Evolutionary conservation across 1,139 yeast genomes (phyloP), one percentile per base, ranked within the genome.

Genomic region (Eremothecium coryli): DNA sequence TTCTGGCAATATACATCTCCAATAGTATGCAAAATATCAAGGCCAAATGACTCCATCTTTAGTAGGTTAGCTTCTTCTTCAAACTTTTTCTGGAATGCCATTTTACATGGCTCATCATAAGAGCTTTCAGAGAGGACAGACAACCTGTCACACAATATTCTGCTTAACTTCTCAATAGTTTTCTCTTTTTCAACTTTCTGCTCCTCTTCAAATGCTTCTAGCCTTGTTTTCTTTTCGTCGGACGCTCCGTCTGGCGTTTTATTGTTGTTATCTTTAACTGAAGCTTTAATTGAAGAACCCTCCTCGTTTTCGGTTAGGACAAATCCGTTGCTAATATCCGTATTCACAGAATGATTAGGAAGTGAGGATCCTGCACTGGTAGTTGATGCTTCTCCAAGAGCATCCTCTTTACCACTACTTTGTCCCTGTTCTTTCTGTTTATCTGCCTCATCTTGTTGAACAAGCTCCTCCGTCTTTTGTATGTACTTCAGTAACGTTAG

Each of bases 21-120:
- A 38, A 88, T 75, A 1, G 95, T 71, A 53, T 88, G 96, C 38
- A 90, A 69, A 31, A 88, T 79, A 54, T 88, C 95, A 34, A 86
- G 64, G 6, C 97, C 97, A 62, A 88, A 90, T 34, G 95, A 82
- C 60, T 88, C 97, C 82, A 85, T 77, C 54, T 88, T 88, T 42
- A 90, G 70, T 31, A 81, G 70, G 51, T 86, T 93, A 1, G 95
- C 95, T 58, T 88, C 96, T 44, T 80, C 72, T 44, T 69, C 71
- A 51, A 82, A 71, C 57, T 86, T 85, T 37, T 70, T 72, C 41
- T 68, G 66, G 58, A 85, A 88, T 1, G 93, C 74, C 21, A 63
- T 62, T 11, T 76, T 73, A 25, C 86, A 81, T 40, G 75, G 86
- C 2, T 62, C 70, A 31, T 72, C 73, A 67, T 79, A 78, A 42